A percentile compares a stretch with the other conserved stretches of the same genome.
Evolutionary conservation across 164 flowering plant species (phyloP).

Genomic region (Brasenia schreberi): DNA sequence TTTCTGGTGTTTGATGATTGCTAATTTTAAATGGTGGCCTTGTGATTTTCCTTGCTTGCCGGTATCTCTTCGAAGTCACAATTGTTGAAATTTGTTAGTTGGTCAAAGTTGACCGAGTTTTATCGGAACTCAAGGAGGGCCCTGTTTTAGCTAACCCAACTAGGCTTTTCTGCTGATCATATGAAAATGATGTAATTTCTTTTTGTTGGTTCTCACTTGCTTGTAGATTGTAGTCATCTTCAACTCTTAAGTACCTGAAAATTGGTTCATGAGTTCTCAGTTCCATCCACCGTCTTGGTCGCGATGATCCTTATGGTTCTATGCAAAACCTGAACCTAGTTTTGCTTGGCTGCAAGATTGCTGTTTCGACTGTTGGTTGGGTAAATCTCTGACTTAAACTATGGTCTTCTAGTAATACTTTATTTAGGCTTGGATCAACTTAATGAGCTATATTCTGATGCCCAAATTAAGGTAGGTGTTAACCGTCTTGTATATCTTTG

Average conservation of each 20-base stretch:
- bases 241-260: background rate
- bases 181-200: no score
- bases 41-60: background rate
- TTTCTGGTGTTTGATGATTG: background rate
- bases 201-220: background rate
- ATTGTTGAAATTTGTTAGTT: background rate
- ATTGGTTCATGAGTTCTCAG: background rate
- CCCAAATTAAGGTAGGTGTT: no score
- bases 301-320: no score
- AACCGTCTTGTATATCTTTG: no score
- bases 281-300: background rate
- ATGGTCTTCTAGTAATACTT: no score
- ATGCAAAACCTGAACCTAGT: no score
- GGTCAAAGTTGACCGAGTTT: background rate
- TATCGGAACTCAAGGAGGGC: background rate
- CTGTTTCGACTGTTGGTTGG: background rate
- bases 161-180: background rate
- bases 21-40: background rate
- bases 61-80: background rate
- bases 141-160: background rate
- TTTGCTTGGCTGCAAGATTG: background rate
- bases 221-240: background rate
- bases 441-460: no score
- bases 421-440: no score
- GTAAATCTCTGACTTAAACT: background rate